Percentiles rank a stretch among this genome's conserved stretches.
Conservation (phyloP, 768 basidiomycete species). For the Termitomyces sp. region DNA sequence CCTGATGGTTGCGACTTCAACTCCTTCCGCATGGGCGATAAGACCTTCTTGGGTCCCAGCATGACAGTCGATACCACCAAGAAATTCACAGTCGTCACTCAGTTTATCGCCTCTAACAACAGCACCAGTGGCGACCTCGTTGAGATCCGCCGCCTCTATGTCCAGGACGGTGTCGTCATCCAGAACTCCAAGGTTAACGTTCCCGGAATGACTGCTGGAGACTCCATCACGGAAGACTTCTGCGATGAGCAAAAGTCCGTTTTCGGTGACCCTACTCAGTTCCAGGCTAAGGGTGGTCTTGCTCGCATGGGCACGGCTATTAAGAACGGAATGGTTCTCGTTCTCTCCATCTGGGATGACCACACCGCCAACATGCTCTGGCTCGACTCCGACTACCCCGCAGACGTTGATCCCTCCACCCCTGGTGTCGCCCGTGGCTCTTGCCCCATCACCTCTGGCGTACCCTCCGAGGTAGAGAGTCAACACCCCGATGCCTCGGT, state of each 20-base stretch:
- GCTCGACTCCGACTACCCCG: slow-evolving; percentile 49
- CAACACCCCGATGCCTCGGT: slow-evolving; percentile 35
- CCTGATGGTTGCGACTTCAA: slow-evolving; percentile 57
- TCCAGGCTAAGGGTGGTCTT: slow-evolving; percentile 39
- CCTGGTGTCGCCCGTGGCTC: slow-evolving; percentile 46
- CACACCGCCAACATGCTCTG: slow-evolving; percentile 51
- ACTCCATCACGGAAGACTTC: slow-evolving; percentile 46
- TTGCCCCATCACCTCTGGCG: slow-evolving; percentile 44
- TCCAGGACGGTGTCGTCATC: slow-evolving; percentile 49
- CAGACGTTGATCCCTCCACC: slow-evolving; percentile 20
- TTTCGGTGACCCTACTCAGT: slow-evolving; percentile 43
- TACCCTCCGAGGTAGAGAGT: slow-evolving; percentile 38
- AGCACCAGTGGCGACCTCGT: slow-evolving; percentile 40
- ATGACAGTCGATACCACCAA: slow-evolving; percentile 44
- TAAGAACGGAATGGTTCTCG: slow-evolving; percentile 41
- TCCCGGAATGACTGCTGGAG: slow-evolving; percentile 32
- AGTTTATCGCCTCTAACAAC: slow-evolving; percentile 46
- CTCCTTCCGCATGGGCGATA: slow-evolving; percentile 50
- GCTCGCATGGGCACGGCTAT: slow-evolving; percentile 29
- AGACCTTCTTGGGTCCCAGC: slow-evolving; percentile 42
- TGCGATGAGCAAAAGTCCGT: slow-evolving; percentile 42
- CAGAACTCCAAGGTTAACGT: slow-evolving; percentile 44
- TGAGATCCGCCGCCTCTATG: slow-evolving; percentile 52
- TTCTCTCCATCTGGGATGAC: slow-evolving; percentile 51
- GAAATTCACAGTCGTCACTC: slow-evolving; percentile 54